These are phyloP conservation scores for Crithidia fasciculata DNA, from an alignment of 208 protist species.

Conservation along the genomic window DNA sequence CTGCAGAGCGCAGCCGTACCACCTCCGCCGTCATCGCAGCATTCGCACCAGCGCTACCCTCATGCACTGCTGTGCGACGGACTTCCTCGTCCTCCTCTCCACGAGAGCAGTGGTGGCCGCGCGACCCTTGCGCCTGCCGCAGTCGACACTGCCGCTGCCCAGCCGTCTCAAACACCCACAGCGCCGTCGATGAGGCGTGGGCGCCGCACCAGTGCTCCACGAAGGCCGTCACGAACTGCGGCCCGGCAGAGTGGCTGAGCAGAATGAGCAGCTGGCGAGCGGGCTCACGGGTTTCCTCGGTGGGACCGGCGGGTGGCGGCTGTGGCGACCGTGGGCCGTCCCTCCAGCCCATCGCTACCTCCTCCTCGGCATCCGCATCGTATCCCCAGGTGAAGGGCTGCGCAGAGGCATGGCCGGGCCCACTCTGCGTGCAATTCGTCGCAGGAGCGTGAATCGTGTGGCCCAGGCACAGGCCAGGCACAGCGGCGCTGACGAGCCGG, in stretches of 20 bases:
- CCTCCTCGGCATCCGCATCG: slow-evolving; percentile 5
- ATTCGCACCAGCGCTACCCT: too few relatives aligned
- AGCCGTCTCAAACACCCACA: slow-evolving; percentile 29
- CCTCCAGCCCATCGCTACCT: slow-evolving; percentile 12
- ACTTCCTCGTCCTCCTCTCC: too few relatives aligned
- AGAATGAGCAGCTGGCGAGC: slow-evolving; percentile 8
- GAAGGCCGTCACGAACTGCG: slow-evolving; percentile 12
- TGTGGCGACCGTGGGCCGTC: neutral
- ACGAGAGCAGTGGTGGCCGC: neutral
- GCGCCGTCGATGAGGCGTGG: slow-evolving; percentile 5
- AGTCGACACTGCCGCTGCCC: slow-evolving; percentile 21
- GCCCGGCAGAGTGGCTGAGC: slow-evolving; percentile 17
- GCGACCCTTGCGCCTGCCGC: neutral
- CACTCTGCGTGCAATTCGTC: too few relatives aligned
- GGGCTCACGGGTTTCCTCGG: neutral
- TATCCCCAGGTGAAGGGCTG: slow-evolving; percentile 13
- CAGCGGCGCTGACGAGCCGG: slow-evolving; percentile 9
- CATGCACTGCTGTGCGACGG: too few relatives aligned
- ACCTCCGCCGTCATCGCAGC: neutral
- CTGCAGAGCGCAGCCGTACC: neutral
- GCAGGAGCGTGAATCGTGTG: neutral
- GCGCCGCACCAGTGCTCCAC: slow-evolving; percentile 16
- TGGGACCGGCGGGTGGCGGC: neutral
- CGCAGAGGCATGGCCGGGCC: neutral
- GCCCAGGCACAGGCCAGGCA: neutral